These are phyloP conservation scores for Limtongozyma cylindracea DNA, from an alignment of 805 yeast species.

Conservation along the genomic window DNA sequence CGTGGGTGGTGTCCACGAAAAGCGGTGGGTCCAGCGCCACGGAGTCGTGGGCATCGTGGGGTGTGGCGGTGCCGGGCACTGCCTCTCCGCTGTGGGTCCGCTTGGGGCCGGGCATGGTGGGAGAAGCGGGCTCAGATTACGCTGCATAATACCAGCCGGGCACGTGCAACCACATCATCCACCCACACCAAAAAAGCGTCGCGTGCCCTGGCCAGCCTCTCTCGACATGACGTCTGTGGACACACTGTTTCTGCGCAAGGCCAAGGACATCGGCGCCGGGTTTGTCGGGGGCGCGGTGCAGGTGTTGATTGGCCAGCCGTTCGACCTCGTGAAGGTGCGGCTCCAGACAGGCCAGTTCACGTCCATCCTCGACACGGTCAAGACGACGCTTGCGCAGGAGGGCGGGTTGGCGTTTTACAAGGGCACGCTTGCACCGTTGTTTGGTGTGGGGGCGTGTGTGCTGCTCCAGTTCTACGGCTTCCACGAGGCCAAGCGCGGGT, in stretches of 20 bases:
- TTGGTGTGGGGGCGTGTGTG: conserved; percentile 29
- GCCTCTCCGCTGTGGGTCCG: too few relatives aligned
- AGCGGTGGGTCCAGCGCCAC: too few relatives aligned
- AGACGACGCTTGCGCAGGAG: conserved; percentile 12
- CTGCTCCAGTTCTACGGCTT: conserved; percentile 48
- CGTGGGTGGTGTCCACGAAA: too few relatives aligned
- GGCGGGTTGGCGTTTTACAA: conserved; percentile 17
- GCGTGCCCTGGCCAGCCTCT: too few relatives aligned
- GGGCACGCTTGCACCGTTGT: conserved; percentile 16
- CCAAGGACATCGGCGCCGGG: conserved; percentile 16
- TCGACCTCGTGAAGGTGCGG: conserved; percentile 16
- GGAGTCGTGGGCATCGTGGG: too few relatives aligned
- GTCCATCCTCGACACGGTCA: conserved; percentile 9
- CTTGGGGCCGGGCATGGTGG: too few relatives aligned
- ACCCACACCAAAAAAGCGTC: too few relatives aligned
- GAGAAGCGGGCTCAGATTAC: too few relatives aligned
- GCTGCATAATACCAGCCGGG: too few relatives aligned
- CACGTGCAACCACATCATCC: too few relatives aligned
- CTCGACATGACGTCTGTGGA: conserved; percentile 8
- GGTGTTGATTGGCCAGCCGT: conserved; percentile 20
- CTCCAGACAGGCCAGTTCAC: conserved; percentile 11
- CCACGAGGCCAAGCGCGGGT: conserved; percentile 39
- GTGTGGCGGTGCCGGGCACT: too few relatives aligned
- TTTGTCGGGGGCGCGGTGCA: conserved; percentile 20
- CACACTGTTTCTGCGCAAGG: conserved; percentile 10